Evolutionary conservation across 2,329 filamentous ascomycete genomes (phyloP).

Genomic region (Xylaria sp.): DNA sequence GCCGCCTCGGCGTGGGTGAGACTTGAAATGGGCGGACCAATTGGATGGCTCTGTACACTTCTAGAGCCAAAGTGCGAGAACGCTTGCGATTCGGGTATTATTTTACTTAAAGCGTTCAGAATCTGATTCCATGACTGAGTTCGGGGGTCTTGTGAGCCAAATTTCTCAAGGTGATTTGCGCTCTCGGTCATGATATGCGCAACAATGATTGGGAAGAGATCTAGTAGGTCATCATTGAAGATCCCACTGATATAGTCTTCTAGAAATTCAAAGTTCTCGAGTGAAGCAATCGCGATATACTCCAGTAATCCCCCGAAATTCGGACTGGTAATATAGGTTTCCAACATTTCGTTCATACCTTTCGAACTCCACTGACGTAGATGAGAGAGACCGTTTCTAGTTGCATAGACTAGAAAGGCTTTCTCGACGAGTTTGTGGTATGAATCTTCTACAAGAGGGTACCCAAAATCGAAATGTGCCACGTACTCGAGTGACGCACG

Average conservation of each 20-base stretch:
- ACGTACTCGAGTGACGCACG: conserved; percentile 4
- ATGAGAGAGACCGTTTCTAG: conserved; percentile 7
- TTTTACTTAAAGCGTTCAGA: neutral
- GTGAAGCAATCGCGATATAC: neutral
- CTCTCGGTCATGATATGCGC: too few species aligned
- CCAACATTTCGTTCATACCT: neutral
- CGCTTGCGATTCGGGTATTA: too few species aligned
- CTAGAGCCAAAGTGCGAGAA: too few species aligned
- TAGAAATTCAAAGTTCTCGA: neutral
- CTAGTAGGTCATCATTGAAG: too few species aligned
- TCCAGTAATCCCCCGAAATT: conserved; percentile 8
- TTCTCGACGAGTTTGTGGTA: conserved; percentile 6
- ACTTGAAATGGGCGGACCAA: too few species aligned
- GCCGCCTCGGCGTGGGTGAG: too few species aligned
- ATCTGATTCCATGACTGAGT: neutral
- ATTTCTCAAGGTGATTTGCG: too few species aligned
- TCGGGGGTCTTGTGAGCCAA: too few species aligned
- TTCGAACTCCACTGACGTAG: neutral
- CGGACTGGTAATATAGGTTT: neutral
- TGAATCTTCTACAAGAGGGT: conserved; percentile 6
- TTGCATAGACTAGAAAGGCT: conserved; percentile 6
- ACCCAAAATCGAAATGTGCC: conserved; percentile 11
- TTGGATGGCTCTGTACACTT: too few species aligned
- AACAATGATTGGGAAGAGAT: too few species aligned
- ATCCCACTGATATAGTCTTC: too few species aligned